Conservation (phyloP, 306 rosid genomes). For the Inga leiocalycina region DNA sequence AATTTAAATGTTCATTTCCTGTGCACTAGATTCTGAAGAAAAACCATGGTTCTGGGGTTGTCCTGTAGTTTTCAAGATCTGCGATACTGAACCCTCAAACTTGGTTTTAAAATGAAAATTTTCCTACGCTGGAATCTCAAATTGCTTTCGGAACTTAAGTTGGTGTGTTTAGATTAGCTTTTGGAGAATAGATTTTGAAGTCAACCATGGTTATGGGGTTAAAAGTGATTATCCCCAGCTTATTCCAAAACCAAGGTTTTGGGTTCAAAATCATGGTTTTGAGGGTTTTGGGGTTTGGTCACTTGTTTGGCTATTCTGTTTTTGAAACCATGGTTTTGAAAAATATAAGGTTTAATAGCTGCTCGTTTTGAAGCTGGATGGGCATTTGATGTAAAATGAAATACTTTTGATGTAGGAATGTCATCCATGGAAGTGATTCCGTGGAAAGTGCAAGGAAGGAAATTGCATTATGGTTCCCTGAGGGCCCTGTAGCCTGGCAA, state of each 20-base stretch:
- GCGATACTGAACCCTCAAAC: background rate
- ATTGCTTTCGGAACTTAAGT: too few relatives aligned
- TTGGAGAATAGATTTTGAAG: too few relatives aligned
- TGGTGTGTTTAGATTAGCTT: too few relatives aligned
- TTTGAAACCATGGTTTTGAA: too few relatives aligned
- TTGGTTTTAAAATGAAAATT: background rate
- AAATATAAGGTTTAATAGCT: background rate
- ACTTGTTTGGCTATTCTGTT: too few relatives aligned
- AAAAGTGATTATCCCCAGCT: too few relatives aligned
- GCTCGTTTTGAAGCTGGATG: background rate
- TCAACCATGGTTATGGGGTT: too few relatives aligned
- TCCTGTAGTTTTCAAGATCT: background rate
- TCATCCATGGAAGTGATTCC: slow-evolving; percentile 76
- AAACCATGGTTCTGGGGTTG: too few relatives aligned
- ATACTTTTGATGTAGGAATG: slow-evolving; percentile 46
- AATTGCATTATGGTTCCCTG: slow-evolving; percentile 71
- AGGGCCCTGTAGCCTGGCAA: slow-evolving; percentile 59
- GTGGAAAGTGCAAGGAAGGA: slow-evolving; percentile 67
- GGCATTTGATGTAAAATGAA: background rate
- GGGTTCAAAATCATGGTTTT: too few relatives aligned
- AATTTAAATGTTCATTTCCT: background rate
- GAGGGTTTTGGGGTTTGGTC: too few relatives aligned
- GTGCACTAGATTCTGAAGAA: background rate
- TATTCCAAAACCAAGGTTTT: too few relatives aligned
- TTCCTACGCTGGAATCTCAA: too few relatives aligned